Evolutionary conservation across 371 early-diverging fungal species (phyloP), one percentile per base, ranked within the genome.

Genomic region (Lichtheimia corymbifera): DNA sequence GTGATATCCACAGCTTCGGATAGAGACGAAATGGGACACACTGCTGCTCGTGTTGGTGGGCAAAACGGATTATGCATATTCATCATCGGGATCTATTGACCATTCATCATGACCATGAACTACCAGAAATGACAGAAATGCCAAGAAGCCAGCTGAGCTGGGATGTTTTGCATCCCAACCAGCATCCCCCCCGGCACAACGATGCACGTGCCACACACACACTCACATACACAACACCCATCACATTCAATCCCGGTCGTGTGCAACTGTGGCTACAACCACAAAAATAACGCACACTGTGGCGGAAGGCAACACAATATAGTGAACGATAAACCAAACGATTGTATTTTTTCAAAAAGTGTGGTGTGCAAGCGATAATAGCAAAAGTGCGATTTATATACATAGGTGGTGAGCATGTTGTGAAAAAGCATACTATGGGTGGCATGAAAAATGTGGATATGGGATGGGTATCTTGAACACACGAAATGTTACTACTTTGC

Each of bases 151-250:
- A 47, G 47, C 47, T 47, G 47, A 47, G 47, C 47, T 47, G 47
- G 47, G 11, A 9, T 35, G 11, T 35, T 35, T 35, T 35, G 11
- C 35, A 35, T 35, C 35, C 35, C 35, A 35, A 35, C 35, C 35
- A 35, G 11, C 35, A 47, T 9, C 47, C 47, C 45, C 18, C 18
- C 47, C 18, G 47, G 22, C 11, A n/a, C 47, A 22, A 47, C 11
- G 22, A 47, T 47, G 47, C 47, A 47, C 47, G 47, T 47, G 47
- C 47, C 47, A 47, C 47, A 47, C n/a, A n/a, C 47, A 47, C n/a
- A 22, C 22, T 22, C 2, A 1, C 22, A 22, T 22, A 22, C 22
- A 1, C 22, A 22, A 45, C 13, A 47, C 47, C n/a, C 47, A 47
- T 47, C 35, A 35, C 35, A 35, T 11, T 35, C 11, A 35, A 35